A percentile compares a stretch with the other conserved stretches of the same genome.
phyloP scores from a whole-genome alignment of 768 basidiomycete species.

The Megacollybia marginata region DNA sequence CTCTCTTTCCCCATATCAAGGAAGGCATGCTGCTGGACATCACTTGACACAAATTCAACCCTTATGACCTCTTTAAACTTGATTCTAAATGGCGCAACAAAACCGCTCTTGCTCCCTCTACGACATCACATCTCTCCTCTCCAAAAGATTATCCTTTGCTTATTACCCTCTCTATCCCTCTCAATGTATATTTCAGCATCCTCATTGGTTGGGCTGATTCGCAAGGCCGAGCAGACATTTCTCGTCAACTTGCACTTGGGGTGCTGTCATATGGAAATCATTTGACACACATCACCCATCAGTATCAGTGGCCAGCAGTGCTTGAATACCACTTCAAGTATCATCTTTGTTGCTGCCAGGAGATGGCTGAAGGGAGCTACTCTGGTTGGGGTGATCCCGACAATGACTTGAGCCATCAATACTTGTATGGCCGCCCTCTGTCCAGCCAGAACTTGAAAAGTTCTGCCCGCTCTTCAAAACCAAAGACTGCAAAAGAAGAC shows the following conservation, averaged over 20 bases:
- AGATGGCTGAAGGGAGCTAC: conserved; percentile 10
- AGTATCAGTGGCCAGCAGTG: conserved; percentile 10
- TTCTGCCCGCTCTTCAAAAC: background rate
- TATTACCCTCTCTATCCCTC: background rate
- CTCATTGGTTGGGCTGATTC: conserved; percentile 1
- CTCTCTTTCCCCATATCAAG: conserved; percentile 1
- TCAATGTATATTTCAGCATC: conserved; percentile 1
- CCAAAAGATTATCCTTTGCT: conserved; percentile 3
- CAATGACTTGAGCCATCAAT: conserved; percentile 2
- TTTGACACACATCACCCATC: conserved; percentile 8
- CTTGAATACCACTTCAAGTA: conserved; percentile 10
- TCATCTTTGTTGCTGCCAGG: conserved; percentile 5
- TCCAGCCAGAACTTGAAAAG: no score
- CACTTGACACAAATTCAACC: conserved; percentile 3
- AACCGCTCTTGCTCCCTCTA: background rate
- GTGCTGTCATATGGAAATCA: conserved; percentile 1
- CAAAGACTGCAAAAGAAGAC: background rate
- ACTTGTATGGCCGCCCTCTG: conserved; percentile 6
- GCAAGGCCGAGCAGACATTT: background rate
- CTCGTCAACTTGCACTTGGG: background rate
- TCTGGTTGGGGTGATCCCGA: conserved; percentile 7
- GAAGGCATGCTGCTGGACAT: conserved; percentile 2
- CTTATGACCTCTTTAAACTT: background rate
- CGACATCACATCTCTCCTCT: no score
- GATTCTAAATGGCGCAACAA: background rate